A percentile compares a stretch with the other conserved stretches of the same genome.
Conservation (phyloP, 2,329 filamentous ascomycete species). For the Cordyceps javanica region DNA sequence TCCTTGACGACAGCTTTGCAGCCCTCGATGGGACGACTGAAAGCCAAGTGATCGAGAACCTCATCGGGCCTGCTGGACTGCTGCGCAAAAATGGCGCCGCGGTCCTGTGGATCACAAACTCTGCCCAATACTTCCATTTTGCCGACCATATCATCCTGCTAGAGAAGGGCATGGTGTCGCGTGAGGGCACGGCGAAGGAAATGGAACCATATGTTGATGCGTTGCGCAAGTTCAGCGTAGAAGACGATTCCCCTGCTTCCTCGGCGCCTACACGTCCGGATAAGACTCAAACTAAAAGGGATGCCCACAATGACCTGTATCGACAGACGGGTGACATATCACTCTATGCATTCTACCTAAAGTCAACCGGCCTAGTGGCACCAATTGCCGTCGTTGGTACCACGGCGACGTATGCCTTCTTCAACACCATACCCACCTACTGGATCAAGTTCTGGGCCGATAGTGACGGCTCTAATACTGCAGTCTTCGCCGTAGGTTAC, state of each 20-base stretch:
- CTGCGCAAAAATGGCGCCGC: slow-evolving; percentile 22
- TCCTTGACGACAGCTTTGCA: slow-evolving; percentile 18
- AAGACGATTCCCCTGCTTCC: not conserved
- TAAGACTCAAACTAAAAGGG: slow-evolving; percentile 5
- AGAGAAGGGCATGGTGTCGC: slow-evolving; percentile 26
- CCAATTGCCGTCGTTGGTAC: slow-evolving; percentile 21
- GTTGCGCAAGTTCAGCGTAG: slow-evolving; percentile 2
- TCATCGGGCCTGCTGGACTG: slow-evolving; percentile 21
- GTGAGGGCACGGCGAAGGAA: slow-evolving; percentile 29
- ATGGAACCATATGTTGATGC: not conserved
- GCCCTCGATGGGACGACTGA: slow-evolving; percentile 18
- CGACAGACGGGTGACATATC: slow-evolving; percentile 26
- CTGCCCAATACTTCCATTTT: slow-evolving; percentile 30
- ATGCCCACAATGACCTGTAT: slow-evolving; percentile 1
- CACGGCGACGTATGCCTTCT: slow-evolving; percentile 25
- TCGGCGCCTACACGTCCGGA: not conserved
- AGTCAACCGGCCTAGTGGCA: slow-evolving; percentile 22
- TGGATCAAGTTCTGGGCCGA: slow-evolving; percentile 37
- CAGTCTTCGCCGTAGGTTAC: slow-evolving; percentile 32
- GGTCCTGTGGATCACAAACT: slow-evolving; percentile 28
- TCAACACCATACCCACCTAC: slow-evolving; percentile 30
- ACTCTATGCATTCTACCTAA: slow-evolving; percentile 32
- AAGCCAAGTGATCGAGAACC: slow-evolving; percentile 13
- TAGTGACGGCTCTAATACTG: slow-evolving; percentile 14
- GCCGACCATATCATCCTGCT: slow-evolving; percentile 38